These are phyloP conservation scores for Skeletonema potamos DNA, from an alignment of 108 stramenopile genomes.

Conservation along the genomic window DNA sequence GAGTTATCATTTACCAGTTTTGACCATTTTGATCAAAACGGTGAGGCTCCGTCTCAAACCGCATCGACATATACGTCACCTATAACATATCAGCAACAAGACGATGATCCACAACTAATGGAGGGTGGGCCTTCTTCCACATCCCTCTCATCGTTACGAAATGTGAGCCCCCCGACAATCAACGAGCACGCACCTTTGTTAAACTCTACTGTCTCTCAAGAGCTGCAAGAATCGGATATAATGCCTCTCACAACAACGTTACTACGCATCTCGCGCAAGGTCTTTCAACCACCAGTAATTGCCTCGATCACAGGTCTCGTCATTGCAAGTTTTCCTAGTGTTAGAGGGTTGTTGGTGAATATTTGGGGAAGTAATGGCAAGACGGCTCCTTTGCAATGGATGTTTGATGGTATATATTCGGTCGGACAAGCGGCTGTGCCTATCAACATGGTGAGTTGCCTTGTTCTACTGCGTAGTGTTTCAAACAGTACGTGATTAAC, in stretches of 20 bases:
- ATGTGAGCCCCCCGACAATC: neutral
- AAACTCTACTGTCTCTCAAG: neutral
- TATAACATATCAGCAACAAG: neutral
- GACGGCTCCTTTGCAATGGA: slow-evolving; percentile 80
- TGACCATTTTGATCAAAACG: neutral
- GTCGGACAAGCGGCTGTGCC: slow-evolving; percentile 86
- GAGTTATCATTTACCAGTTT: neutral
- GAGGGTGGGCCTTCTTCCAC: neutral
- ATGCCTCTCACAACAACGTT: slow-evolving; percentile 40
- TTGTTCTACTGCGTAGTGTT: too few relatives aligned
- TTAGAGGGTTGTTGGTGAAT: slow-evolving; percentile 82
- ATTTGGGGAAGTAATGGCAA: slow-evolving; percentile 50
- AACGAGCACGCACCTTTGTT: neutral
- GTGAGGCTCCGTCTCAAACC: neutral
- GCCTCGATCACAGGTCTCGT: slow-evolving; percentile 70
- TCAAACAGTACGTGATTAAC: too few relatives aligned
- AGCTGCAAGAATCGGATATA: slow-evolving; percentile 33
- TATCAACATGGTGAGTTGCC: slow-evolving; percentile 67
- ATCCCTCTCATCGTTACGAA: neutral
- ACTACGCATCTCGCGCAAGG: slow-evolving; percentile 28
- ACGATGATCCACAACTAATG: neutral
- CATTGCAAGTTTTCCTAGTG: slow-evolving; percentile 58
- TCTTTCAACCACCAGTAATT: slow-evolving; percentile 84
- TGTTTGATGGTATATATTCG: slow-evolving; percentile 82
- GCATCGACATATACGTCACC: neutral